Evolutionary conservation across 225 moss, liverwort and hornwort genomes (phyloP), one percentile per base, ranked within the genome.

Genomic region (Bryum argenteum): DNA sequence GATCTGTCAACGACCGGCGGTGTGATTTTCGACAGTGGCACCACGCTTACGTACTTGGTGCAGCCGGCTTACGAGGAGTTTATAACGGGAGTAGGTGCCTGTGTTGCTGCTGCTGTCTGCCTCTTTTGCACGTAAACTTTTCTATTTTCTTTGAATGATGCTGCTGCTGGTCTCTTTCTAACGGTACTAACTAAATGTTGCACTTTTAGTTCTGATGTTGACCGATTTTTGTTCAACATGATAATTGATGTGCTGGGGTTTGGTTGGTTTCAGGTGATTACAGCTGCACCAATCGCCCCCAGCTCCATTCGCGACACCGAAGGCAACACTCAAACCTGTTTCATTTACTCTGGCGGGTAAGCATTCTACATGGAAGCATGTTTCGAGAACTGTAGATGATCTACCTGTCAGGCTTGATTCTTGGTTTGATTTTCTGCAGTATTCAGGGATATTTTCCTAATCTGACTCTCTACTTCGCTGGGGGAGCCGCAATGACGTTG

Each of bases 11-110:
- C 7, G 9, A 43, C 78, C 53, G 83, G 77, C 12, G 89, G 89
- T 22, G 81, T 87, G 20, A 89, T 89, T 24, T 67, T 89, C 40
- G 86, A 89, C 67, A 84, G 84, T 67, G 89, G 89, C 57, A 89
- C 89, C 15, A 89, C 89, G 19, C 75, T 89, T 21, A 72, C 86
- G 9, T 86, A 83, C 70, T 22, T 89, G 68, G 82, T 80, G 73
- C 71, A 79, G 61, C 81, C 83, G 24, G 86, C 89, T 19, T 86
- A 61, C 67, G 52, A 8, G 20, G 58, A 79, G 38, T 86, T 86
- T 77, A 55, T 65, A 62, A 9, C 1, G 17, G 86, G 74, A 79
- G 89, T 89, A 86, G 69, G 86, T 83, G 73, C 78, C 70, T 71
- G 20, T 57, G 23, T 54, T 72, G 47, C 47, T 39, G 41, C 45